A percentile compares a stretch with the other conserved stretches of the same genome.
Conservation (phyloP, 73 alveolate species). For the Stentor roeselii region DNA sequence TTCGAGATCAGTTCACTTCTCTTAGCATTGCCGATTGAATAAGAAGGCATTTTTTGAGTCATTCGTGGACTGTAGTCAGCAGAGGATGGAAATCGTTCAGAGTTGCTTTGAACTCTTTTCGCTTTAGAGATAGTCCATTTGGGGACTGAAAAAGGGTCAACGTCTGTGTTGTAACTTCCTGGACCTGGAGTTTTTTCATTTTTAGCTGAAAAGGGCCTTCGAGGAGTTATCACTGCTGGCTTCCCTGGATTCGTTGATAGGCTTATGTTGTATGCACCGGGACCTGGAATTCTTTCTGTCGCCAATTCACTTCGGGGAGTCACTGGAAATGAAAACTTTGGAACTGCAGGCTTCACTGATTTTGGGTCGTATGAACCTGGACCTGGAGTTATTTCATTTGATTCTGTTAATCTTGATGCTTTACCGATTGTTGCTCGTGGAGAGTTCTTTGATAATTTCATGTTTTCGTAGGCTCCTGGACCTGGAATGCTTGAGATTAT, state of each 20-base stretch:
- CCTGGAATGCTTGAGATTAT: not conserved
- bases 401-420: not conserved
- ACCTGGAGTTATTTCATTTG: not conserved
- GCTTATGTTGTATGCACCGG: conserved; percentile 3
- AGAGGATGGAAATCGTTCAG: not conserved
- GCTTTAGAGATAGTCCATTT: not conserved
- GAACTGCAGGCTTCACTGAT: not conserved
- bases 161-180: not conserved
- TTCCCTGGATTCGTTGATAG: not conserved
- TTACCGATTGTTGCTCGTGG: not conserved
- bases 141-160: not conserved
- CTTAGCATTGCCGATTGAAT: conserved; percentile 8
- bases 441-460: too few species aligned
- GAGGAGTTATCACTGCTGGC: not conserved
- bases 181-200: not conserved
- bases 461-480: not conserved
- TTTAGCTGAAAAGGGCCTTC: not conserved
- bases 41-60: not conserved
- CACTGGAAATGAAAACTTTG: not conserved
- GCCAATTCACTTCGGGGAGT: not conserved
- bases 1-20: not conserved
- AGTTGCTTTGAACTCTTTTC: not conserved
- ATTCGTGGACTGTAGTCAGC: not conserved
- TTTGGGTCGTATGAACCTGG: not conserved
- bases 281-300: not conserved